phyloP scores from a whole-genome alignment of 805 yeast species.

The Candida manassasensis region DNA sequence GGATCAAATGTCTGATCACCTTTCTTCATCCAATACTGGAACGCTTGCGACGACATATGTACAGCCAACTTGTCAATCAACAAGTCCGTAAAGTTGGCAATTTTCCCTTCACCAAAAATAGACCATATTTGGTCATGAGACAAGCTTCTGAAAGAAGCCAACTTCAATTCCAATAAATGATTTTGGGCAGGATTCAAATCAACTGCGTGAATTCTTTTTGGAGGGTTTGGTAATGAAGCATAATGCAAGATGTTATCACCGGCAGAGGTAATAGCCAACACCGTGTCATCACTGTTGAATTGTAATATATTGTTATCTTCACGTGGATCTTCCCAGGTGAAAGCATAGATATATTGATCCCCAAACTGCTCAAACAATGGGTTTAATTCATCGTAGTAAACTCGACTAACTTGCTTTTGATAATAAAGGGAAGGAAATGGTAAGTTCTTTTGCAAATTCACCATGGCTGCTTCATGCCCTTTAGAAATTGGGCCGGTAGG shows the following conservation, averaged over 20 bases:
- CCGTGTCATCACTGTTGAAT: slow-evolving; percentile 60
- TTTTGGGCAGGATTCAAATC: slow-evolving; percentile 82
- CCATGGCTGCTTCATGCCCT: slow-evolving; percentile 74
- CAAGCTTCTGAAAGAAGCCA: slow-evolving; percentile 62
- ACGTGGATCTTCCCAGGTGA: slow-evolving; percentile 88
- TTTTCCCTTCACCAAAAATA: slow-evolving; percentile 71
- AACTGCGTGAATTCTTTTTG: slow-evolving; percentile 76
- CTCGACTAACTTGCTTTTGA: slow-evolving; percentile 74
- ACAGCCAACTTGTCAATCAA: slow-evolving; percentile 57
- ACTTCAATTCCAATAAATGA: slow-evolving; percentile 72
- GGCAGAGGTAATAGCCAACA: slow-evolving; percentile 80
- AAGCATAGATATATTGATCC: slow-evolving; percentile 78
- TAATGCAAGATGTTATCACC: slow-evolving; percentile 78
- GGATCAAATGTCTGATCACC: slow-evolving; percentile 55
- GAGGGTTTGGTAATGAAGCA: slow-evolving; percentile 67
- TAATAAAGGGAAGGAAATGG: slow-evolving; percentile 81
- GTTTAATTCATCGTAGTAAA: slow-evolving; percentile 69
- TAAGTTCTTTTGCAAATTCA: slow-evolving; percentile 55
- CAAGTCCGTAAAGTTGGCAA: slow-evolving; percentile 40
- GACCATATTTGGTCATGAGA: slow-evolving; percentile 62
- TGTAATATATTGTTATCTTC: slow-evolving; percentile 69
- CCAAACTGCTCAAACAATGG: slow-evolving; percentile 67
- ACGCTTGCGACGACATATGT: slow-evolving; percentile 71
- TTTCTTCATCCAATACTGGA: slow-evolving; percentile 72
- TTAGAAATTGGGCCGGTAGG: slow-evolving; percentile 42